These are phyloP conservation scores for Aspergillus floridensis DNA, from an alignment of 2,329 filamentous ascomycete genomes.

Conservation along the genomic window DNA sequence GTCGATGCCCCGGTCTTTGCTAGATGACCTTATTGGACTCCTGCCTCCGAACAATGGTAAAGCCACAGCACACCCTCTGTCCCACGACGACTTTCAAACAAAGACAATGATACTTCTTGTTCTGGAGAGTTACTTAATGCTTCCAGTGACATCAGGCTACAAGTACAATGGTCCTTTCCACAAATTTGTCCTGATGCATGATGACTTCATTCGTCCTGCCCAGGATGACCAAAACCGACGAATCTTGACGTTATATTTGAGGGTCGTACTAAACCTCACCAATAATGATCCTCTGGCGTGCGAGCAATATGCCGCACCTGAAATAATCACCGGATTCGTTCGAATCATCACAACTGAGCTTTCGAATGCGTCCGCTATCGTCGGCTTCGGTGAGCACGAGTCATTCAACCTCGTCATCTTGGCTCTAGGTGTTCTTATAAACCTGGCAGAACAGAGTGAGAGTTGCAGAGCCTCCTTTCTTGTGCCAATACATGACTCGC, in stretches of 20 bases:
- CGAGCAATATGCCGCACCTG: conserved; percentile 58
- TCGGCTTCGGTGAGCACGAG: conserved; percentile 46
- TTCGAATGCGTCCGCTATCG: conserved; percentile 28
- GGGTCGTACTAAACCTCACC: conserved; percentile 78
- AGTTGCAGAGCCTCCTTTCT: conserved; percentile 55
- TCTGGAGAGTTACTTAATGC: conserved; percentile 38
- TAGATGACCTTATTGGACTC: conserved; percentile 31
- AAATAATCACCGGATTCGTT: conserved; percentile 38
- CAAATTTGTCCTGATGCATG: conserved; percentile 36
- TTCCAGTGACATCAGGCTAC: conserved; percentile 25
- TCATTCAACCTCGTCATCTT: conserved; percentile 73
- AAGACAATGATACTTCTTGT: conserved; percentile 34
- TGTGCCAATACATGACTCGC: conserved; percentile 33
- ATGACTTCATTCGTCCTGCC: conserved; percentile 37
- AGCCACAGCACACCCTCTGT: not conserved
- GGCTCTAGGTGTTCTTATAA: conserved; percentile 78
- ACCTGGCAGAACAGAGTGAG: conserved; percentile 76
- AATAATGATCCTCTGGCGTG: conserved; percentile 74
- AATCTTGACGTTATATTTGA: conserved; percentile 51
- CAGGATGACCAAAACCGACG: conserved; percentile 19
- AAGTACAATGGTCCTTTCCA: conserved; percentile 28
- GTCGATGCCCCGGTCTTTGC: conserved; percentile 25
- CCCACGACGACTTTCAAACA: conserved; percentile 21
- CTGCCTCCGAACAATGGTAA: conserved; percentile 20
- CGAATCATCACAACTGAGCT: conserved; percentile 36